A percentile compares a stretch with the other conserved stretches of the same genome.
phyloP scores from a whole-genome alignment of 306 rosid genomes.

The Echinosophora koreensis region DNA sequence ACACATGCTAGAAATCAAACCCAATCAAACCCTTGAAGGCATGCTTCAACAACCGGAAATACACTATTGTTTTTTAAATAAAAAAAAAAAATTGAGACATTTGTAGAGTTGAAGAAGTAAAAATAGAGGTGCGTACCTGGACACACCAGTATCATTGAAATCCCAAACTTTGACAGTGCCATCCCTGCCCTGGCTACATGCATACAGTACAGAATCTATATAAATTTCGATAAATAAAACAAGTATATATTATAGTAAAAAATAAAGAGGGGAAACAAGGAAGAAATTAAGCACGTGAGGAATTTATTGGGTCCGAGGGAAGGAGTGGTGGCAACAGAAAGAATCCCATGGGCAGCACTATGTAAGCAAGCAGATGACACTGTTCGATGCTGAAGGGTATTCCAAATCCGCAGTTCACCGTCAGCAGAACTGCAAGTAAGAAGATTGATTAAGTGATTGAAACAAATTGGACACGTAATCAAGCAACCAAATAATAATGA shows the following conservation, averaged over 20 bases:
- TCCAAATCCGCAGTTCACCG: constrained; percentile 93
- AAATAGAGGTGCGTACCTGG: constrained; percentile 63
- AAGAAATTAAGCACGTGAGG: constrained; percentile 63
- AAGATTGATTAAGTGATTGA: background rate
- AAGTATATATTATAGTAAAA: background rate
- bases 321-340: constrained; percentile 68
- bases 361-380: constrained; percentile 86
- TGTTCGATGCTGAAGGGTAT: constrained; percentile 78
- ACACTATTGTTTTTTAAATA: background rate
- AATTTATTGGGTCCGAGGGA: constrained; percentile 72
- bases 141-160: constrained; percentile 68
- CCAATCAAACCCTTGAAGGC: too few relatives aligned
- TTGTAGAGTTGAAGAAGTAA: constrained; percentile 2
- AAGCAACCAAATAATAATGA: background rate
- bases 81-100: background rate
- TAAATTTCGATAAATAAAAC: constrained; percentile 22
- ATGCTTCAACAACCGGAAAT: too few relatives aligned
- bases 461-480: constrained; percentile 5
- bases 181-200: constrained; percentile 95
- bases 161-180: constrained; percentile 96
- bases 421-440: constrained; percentile 71
- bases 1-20: too few relatives aligned
- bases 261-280: background rate
- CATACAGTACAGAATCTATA: constrained; percentile 26
- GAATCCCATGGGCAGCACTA: constrained; percentile 87